Conservation (phyloP, 805 yeast genomes). For the Saccharomycopsis sp. region DNA sequence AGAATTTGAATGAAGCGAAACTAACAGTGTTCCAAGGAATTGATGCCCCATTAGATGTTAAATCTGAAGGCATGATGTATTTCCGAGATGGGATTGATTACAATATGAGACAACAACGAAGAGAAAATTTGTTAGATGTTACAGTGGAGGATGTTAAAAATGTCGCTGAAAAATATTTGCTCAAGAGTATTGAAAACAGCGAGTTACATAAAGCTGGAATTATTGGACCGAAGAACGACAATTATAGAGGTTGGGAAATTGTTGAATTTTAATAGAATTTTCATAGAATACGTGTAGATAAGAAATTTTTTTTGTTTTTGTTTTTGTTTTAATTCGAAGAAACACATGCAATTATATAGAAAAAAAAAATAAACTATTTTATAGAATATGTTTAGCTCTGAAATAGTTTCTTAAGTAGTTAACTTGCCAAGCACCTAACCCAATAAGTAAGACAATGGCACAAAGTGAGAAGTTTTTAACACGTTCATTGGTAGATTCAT, state of each 20-base stretch:
- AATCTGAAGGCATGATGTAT: slow-evolving; percentile 62
- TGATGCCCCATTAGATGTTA: slow-evolving; percentile 82
- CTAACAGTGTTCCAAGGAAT: slow-evolving; percentile 83
- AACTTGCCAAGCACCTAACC: slow-evolving; percentile 89
- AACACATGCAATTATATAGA: not conserved
- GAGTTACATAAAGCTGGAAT: slow-evolving; percentile 32
- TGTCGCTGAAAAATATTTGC: slow-evolving; percentile 63
- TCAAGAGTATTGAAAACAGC: slow-evolving; percentile 24
- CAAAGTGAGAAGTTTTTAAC: slow-evolving; percentile 79
- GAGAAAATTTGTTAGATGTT: slow-evolving; percentile 67
- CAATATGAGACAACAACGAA: slow-evolving; percentile 71
- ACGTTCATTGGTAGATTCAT: slow-evolving; percentile 91
- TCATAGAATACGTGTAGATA: not conserved
- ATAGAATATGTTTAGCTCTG: slow-evolving; percentile 66
- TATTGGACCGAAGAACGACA: slow-evolving; percentile 35
- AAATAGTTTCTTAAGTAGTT: slow-evolving; percentile 88
- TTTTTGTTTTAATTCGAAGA: not conserved
- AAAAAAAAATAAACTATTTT: not conserved
- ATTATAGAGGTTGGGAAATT: slow-evolving; percentile 20
- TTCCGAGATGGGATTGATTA: slow-evolving; percentile 69
- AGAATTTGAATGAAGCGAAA: slow-evolving; percentile 83
- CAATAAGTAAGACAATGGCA: slow-evolving; percentile 60
- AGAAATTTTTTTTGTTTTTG: not conserved
- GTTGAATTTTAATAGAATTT: slow-evolving; percentile 11
- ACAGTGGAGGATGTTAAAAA: slow-evolving; percentile 51